Percentiles rank a stretch among this genome's conserved stretches.
phyloP scores from a whole-genome alignment of 495 filamentous ascomycete species.

The Penicillium coprophilum region DNA sequence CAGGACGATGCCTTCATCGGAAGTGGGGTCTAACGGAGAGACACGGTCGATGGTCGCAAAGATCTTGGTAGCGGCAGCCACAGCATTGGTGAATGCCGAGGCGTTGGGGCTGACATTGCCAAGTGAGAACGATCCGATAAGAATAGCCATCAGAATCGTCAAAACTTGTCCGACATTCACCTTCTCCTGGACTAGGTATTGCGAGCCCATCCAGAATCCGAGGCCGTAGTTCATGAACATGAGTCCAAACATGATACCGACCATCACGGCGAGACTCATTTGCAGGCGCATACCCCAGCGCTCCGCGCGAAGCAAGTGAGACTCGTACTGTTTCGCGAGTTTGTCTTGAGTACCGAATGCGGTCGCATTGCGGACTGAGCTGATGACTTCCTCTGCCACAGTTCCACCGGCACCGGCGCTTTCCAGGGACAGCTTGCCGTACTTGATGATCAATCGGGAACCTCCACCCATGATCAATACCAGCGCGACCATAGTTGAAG shows the following conservation, averaged over 20 bases:
- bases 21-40: constrained; percentile 83
- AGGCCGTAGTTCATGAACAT: constrained; percentile 89
- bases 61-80: constrained; percentile 86
- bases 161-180: constrained; percentile 55
- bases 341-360: constrained; percentile 92
- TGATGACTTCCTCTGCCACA: constrained; percentile 92
- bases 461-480: constrained; percentile 70
- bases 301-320: constrained; percentile 68
- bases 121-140: constrained; percentile 89
- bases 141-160: constrained; percentile 82
- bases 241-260: constrained; percentile 76
- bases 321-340: constrained; percentile 79
- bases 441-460: constrained; percentile 74
- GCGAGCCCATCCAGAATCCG: constrained; percentile 92
- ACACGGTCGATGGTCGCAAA: constrained; percentile 85
- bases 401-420: constrained; percentile 83
- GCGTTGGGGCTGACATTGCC: constrained; percentile 85
- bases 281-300: constrained; percentile 76
- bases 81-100: constrained; percentile 77
- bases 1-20: constrained; percentile 66
- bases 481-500: constrained; percentile 73
- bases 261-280: constrained; percentile 66
- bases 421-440: constrained; percentile 70
- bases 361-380: constrained; percentile 87
- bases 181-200: constrained; percentile 68